Base-by-base conservation (phyloP, 2,329 filamentous ascomycete species). In the Teratosphaeria gauchensis region DNA sequence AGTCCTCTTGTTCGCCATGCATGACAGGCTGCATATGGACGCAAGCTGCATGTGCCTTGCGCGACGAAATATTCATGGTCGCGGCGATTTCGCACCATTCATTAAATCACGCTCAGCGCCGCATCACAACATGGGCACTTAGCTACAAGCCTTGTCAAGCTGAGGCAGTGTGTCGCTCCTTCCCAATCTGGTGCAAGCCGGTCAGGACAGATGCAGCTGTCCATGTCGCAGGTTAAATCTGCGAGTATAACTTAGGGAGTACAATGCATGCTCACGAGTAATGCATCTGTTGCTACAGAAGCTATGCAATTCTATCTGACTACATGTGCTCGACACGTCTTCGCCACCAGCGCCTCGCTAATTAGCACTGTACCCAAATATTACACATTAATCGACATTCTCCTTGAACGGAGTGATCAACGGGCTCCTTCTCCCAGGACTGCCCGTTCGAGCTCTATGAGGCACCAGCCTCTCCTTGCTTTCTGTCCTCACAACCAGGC, bases 401-500 rank as follows among this genome's bases (percentile, higher is more conserved):
- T 73, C 72, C 60, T 72, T 75, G 56, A 72, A 60, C 11, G 65
- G 66, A 55, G 60, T 65, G 66, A 73, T 66, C 51, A 72, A 56
- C 56, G 71, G 71, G 65, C 74, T 77, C 64, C 72, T 71, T 56
- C 78, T 76, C 54, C 76, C 78, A 12, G 81, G 81, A 66, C 77
- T 80, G 21, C 71, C 75, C 55, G 74, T 70, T 16, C 77, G 66
- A 66, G 77, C 79, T 58, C 72, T 74, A 81, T 61, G 76, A 14
- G 83, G 70, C 8, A 78, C 79, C 42, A 96, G 74, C 59, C 89
- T 81, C 70, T 97, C 94, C 56, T 90, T 80, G 70, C 90, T 95
- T 70, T 96, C 92, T 0, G 89, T 95, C 64, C 92, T 79, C 2
- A 90, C 83, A 57, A 89, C 85, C 63, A 96, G 72, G 1, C 92